A percentile compares a stretch with the other conserved stretches of the same genome.
phyloP scores from a whole-genome alignment of 495 filamentous ascomycete species.

The Glarea lozoyensis region DNA sequence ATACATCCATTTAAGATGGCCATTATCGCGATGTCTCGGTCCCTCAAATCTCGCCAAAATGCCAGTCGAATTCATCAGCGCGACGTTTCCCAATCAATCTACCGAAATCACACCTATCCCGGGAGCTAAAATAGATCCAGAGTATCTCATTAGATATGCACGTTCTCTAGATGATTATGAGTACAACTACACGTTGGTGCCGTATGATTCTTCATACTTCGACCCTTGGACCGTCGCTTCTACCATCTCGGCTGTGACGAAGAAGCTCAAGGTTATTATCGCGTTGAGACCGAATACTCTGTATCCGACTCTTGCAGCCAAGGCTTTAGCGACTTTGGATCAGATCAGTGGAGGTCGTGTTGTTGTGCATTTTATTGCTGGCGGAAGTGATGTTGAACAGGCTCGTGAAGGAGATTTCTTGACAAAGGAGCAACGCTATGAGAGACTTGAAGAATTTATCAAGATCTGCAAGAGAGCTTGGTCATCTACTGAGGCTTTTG shows the following conservation, averaged over 20 bases:
- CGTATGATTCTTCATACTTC: conserved; percentile 39
- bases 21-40: no score
- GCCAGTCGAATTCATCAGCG: conserved; percentile 46
- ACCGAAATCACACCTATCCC: conserved; percentile 42
- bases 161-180: conserved; percentile 41
- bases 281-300: conserved; percentile 47
- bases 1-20: no score
- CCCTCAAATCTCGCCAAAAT: conserved; percentile 24
- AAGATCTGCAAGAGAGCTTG: conserved; percentile 41
- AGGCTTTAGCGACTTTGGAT: conserved; percentile 44
- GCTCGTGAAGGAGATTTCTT: conserved; percentile 44
- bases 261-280: conserved; percentile 46
- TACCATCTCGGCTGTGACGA: conserved; percentile 40
- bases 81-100: conserved; percentile 40
- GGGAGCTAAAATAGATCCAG: conserved; percentile 34
- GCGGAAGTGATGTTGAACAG: conserved; percentile 43
- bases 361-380: conserved; percentile 48
- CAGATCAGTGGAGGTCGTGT: conserved; percentile 41
- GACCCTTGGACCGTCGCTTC: conserved; percentile 44
- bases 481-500: conserved; percentile 40
- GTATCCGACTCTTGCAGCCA: conserved; percentile 46
- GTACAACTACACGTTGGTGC: conserved; percentile 46
- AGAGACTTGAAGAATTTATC: conserved; percentile 44
- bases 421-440: conserved; percentile 42
- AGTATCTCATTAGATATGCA: conserved; percentile 39